Conservation (phyloP, 2,329 filamentous ascomycete genomes). For the Didymella sp. region DNA sequence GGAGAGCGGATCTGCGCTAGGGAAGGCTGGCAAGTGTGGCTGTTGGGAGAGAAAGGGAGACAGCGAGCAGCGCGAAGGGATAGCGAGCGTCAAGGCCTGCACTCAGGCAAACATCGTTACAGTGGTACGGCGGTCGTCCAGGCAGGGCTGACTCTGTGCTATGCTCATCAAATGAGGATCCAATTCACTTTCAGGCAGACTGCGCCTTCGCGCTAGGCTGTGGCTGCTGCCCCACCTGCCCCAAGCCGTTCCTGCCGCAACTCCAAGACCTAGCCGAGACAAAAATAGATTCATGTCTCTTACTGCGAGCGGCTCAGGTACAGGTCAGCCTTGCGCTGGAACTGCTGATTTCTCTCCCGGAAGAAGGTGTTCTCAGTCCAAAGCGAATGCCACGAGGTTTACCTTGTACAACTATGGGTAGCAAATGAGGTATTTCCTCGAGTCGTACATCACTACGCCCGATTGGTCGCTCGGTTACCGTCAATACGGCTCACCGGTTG, state of each 20-base stretch:
- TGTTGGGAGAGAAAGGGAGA: conserved; percentile 6
- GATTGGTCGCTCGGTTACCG: conserved; percentile 6
- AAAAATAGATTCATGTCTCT: conserved; percentile 14
- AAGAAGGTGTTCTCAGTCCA: background rate
- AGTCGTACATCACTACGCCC: conserved; percentile 10
- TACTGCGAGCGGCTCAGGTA: background rate
- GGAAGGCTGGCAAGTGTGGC: conserved; percentile 4
- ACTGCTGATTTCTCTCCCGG: background rate
- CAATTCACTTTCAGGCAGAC: conserved; percentile 22
- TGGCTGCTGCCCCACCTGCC: conserved; percentile 25
- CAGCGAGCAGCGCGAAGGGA: conserved; percentile 3
- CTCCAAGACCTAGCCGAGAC: conserved; percentile 19
- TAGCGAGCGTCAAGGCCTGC: conserved; percentile 1
- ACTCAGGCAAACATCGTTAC: background rate
- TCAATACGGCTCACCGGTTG: conserved; percentile 15
- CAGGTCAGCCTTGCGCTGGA: conserved; percentile 1
- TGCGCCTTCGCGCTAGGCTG: conserved; percentile 18
- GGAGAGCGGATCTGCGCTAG: conserved; percentile 17
- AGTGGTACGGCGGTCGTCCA: conserved; percentile 1
- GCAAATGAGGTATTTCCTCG: background rate
- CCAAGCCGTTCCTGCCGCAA: conserved; percentile 28
- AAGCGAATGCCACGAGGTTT: no score
- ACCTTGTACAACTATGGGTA: background rate
- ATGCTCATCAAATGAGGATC: conserved; percentile 1
- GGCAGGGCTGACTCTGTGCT: conserved; percentile 10